A percentile compares a stretch with the other conserved stretches of the same genome.
These are phyloP conservation scores for Mycena polygramma DNA, from an alignment of 768 basidiomycete genomes.

Conservation along the genomic window DNA sequence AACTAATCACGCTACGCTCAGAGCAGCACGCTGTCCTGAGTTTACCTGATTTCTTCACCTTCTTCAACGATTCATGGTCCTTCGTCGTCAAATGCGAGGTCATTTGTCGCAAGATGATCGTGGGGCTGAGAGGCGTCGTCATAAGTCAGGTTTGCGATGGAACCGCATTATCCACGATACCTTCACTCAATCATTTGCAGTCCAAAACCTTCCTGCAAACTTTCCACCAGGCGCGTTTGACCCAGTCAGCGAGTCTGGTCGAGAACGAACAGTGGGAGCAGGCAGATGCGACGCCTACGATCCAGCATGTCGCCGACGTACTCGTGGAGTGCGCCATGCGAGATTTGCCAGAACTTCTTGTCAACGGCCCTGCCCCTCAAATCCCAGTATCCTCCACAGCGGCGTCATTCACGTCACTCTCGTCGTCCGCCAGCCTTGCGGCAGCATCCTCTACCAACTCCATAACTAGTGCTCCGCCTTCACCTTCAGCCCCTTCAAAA, in stretches of 20 bases:
- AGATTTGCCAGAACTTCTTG: constrained; percentile 80
- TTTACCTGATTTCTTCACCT: constrained; percentile 78
- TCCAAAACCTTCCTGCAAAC: constrained; percentile 88
- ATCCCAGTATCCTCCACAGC: constrained; percentile 36
- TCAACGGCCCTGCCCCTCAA: constrained; percentile 41
- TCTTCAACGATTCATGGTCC: constrained; percentile 90
- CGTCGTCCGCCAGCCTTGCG: constrained; percentile 36
- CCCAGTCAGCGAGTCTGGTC: constrained; percentile 87
- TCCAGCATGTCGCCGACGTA: constrained; percentile 81
- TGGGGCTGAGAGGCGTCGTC: constrained; percentile 88
- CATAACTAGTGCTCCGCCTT: constrained; percentile 37
- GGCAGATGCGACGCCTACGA: constrained; percentile 72
- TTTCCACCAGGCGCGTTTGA: constrained; percentile 87
- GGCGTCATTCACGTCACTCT: constrained; percentile 23
- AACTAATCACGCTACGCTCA: constrained; percentile 79
- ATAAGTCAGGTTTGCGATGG: constrained; percentile 75
- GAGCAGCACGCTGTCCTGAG: constrained; percentile 84
- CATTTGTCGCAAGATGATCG: constrained; percentile 91
- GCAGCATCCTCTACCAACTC: constrained; percentile 35
- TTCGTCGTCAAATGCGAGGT: constrained; percentile 93
- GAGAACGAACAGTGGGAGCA: constrained; percentile 97
- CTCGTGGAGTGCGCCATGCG: constrained; percentile 86
- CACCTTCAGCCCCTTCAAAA: constrained; percentile 35
- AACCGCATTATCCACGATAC: constrained; percentile 12
- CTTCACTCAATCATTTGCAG: constrained; percentile 51